Evolutionary conservation across 768 basidiomycete species (phyloP).

Genomic region (Mycena rosella): DNA sequence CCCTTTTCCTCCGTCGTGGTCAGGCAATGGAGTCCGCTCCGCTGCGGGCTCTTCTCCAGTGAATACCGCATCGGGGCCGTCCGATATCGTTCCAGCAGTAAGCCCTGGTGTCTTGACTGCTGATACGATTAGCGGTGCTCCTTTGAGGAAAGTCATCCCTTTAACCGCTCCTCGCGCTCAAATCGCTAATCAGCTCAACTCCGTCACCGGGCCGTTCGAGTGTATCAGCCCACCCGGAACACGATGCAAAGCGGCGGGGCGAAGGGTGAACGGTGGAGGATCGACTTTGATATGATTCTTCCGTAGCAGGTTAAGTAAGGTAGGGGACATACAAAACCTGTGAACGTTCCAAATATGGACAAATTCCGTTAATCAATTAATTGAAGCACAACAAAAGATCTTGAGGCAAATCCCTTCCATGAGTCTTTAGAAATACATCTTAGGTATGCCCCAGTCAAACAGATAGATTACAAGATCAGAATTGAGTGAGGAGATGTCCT

Average conservation of each 20-base stretch:
- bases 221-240: conserved; percentile 93
- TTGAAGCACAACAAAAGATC: no score
- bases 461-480: no score
- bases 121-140: conserved; percentile 89
- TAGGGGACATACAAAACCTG: no score
- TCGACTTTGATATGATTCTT: conserved; percentile 98
- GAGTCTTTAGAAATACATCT: no score
- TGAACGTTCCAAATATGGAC: no score
- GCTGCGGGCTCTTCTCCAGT: background rate
- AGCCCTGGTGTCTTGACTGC: conserved; percentile 77
- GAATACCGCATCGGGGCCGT: conserved; percentile 43
- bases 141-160: conserved; percentile 57
- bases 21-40: conserved; percentile 48
- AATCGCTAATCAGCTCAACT: conserved; percentile 72
- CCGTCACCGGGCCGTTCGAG: conserved; percentile 87
- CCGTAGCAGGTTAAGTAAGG: no score
- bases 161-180: background rate
- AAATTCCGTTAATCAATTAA: no score
- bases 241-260: conserved; percentile 95
- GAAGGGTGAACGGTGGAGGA: conserved; percentile 90
- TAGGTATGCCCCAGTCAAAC: no score
- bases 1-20: conserved; percentile 40
- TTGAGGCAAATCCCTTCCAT: no score
- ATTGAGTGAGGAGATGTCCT: no score
- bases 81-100: conserved; percentile 58